These are phyloP conservation scores for Neurospora sp. DNA, from an alignment of 495 filamentous ascomycete species.

Conservation along the genomic window DNA sequence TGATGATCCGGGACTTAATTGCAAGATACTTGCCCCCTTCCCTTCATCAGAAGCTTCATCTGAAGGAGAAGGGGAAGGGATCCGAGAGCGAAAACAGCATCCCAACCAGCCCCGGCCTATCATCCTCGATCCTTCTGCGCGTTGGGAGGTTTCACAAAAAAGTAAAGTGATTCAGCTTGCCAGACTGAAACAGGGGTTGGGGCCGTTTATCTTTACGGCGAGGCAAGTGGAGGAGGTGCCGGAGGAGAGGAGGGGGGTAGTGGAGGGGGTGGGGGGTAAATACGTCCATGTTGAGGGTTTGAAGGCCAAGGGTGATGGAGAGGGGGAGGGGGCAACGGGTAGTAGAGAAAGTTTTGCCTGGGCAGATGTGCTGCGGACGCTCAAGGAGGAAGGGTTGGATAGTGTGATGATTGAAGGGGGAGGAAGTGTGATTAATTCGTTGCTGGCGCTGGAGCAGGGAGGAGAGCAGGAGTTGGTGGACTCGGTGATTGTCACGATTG, in stretches of 20 bases:
- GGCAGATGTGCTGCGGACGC: conserved; percentile 47
- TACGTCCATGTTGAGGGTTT: conserved; percentile 18
- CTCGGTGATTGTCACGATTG: conserved; percentile 72
- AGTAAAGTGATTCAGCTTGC: conserved; percentile 57
- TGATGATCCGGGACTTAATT: conserved; percentile 80
- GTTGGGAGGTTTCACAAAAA: conserved; percentile 53
- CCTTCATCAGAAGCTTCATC: too few species aligned
- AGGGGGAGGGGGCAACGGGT: conserved; percentile 7
- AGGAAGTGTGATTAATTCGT: conserved; percentile 62
- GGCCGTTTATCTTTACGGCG: conserved; percentile 56
- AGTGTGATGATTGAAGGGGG: conserved; percentile 90
- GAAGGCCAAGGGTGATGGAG: background rate
- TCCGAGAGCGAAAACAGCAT: background rate
- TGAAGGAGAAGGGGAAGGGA: background rate
- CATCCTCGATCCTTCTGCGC: conserved; percentile 60
- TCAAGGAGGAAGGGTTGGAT: conserved; percentile 50
- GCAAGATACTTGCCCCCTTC: conserved; percentile 11
- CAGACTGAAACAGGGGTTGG: conserved; percentile 55
- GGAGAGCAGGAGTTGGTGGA: conserved; percentile 52
- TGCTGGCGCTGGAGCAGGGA: conserved; percentile 43
- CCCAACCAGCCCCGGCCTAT: conserved; percentile 61
- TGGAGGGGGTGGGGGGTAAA: conserved; percentile 30
- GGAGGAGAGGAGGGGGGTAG: conserved; percentile 14
- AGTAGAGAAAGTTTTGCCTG: conserved; percentile 33
- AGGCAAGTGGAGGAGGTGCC: conserved; percentile 4